These are phyloP conservation scores for Fusarium falciforme DNA, from an alignment of 2,329 filamentous ascomycete species.

Conservation along the genomic window DNA sequence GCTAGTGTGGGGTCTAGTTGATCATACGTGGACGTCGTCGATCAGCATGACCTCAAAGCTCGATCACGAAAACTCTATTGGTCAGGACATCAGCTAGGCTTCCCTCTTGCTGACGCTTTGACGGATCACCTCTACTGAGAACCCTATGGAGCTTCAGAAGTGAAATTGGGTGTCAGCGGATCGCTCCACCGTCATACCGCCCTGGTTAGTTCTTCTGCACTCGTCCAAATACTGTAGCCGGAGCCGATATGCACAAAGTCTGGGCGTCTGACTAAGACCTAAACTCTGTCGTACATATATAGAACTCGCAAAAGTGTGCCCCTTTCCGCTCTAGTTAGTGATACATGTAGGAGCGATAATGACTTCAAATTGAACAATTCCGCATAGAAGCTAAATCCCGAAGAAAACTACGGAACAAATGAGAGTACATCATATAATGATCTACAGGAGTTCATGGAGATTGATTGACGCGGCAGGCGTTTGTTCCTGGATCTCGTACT, in stretches of 20 bases:
- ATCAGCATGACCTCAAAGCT: background rate
- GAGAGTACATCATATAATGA: background rate
- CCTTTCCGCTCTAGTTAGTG: background rate
- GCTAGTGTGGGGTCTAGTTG: background rate
- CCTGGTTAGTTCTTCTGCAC: background rate
- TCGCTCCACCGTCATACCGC: background rate
- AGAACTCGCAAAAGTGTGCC: background rate
- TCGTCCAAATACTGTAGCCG: background rate
- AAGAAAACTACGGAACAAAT: background rate
- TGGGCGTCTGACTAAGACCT: background rate
- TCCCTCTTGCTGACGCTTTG: background rate
- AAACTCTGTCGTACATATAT: background rate
- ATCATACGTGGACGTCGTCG: background rate
- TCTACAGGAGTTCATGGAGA: background rate
- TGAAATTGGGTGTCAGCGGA: background rate
- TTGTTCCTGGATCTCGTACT: background rate
- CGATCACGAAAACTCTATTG: background rate
- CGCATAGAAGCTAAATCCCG: background rate
- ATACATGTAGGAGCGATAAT: background rate
- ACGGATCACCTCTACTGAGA: background rate
- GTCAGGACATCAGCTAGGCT: background rate
- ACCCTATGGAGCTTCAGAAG: background rate
- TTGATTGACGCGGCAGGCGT: background rate
- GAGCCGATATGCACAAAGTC: background rate
- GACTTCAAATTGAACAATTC: background rate